phyloP scores from a whole-genome alignment of 352 stramenopile species.

The Phytophthora citricola region DNA sequence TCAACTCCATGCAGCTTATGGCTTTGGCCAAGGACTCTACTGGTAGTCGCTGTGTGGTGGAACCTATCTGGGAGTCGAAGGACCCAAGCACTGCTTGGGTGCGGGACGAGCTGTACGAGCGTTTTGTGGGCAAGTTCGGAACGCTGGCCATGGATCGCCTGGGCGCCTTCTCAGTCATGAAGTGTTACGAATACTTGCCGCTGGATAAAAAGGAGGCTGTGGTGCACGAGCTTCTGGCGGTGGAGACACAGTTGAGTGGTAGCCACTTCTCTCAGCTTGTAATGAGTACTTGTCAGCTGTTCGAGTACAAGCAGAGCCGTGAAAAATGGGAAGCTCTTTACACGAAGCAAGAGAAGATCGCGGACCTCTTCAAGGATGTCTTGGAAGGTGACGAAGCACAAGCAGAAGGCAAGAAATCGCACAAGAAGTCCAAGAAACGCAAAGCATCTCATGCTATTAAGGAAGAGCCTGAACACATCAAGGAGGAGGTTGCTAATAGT shows the following conservation, averaged over 20 bases:
- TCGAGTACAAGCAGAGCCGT: conserved; percentile 81
- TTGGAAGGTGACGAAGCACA: conserved; percentile 43
- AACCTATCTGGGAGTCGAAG: conserved; percentile 82
- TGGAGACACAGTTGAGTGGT: conserved; percentile 75
- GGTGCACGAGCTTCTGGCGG: conserved; percentile 71
- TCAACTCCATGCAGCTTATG: conserved; percentile 75
- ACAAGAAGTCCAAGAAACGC: conserved; percentile 58
- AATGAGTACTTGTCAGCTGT: conserved; percentile 80
- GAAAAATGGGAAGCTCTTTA: conserved; percentile 82
- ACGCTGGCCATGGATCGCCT: conserved; percentile 76
- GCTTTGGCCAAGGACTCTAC: conserved; percentile 83
- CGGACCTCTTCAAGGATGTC: conserved; percentile 80
- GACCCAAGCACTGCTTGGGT: conserved; percentile 65
- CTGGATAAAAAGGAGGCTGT: conserved; percentile 71
- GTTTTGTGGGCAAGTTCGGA: conserved; percentile 76
- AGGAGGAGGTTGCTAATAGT: conserved; percentile 43
- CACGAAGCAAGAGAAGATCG: conserved; percentile 84
- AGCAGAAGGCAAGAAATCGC: conserved; percentile 15
- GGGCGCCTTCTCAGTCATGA: conserved; percentile 84
- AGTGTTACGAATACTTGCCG: conserved; percentile 75
- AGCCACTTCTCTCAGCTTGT: conserved; percentile 87
- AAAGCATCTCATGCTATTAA: conserved; percentile 33
- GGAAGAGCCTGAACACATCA: conserved; percentile 39
- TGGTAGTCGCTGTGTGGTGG: conserved; percentile 76
- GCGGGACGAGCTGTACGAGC: conserved; percentile 65